These are phyloP conservation scores for Phytophthora gonapodyides DNA, from an alignment of 352 stramenopile species.

Conservation along the genomic window DNA sequence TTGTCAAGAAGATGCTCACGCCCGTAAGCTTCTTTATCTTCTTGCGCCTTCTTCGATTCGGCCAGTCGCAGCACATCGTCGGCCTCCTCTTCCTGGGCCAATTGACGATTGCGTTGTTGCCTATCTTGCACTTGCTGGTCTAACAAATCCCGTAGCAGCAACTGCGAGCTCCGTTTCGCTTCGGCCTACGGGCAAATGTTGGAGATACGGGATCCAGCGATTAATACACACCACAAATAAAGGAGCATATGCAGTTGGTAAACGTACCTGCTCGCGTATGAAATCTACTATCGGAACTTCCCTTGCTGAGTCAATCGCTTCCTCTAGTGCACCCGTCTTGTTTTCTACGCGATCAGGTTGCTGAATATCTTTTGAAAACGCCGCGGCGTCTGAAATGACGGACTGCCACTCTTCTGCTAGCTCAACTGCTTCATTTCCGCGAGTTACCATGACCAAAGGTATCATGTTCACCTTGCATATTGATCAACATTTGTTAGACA, in stretches of 20 bases:
- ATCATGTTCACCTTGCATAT: slow-evolving; percentile 24
- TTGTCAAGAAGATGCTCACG: slow-evolving; percentile 23
- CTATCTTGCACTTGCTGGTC: slow-evolving; percentile 37
- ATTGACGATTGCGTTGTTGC: slow-evolving; percentile 16
- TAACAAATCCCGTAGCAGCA: slow-evolving; percentile 28
- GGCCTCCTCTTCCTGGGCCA: slow-evolving; percentile 7
- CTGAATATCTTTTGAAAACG: neutral
- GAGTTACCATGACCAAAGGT: slow-evolving; percentile 19
- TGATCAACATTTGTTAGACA: slow-evolving; percentile 7
- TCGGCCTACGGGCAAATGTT: slow-evolving; percentile 17
- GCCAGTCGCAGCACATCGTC: slow-evolving; percentile 12
- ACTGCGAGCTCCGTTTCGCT: slow-evolving; percentile 27
- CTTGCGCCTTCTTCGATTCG: slow-evolving; percentile 10
- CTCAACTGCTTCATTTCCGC: slow-evolving; percentile 21
- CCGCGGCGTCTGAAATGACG: slow-evolving; percentile 6
- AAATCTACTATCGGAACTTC: slow-evolving; percentile 3
- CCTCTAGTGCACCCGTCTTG: neutral
- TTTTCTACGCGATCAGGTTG: neutral
- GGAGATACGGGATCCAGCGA: slow-evolving; percentile 5
- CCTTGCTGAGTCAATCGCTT: slow-evolving; percentile 3
- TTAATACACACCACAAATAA: neutral
- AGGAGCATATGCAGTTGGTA: neutral
- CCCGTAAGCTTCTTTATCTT: slow-evolving; percentile 17
- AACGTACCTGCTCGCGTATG: slow-evolving; percentile 22
- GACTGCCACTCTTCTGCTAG: slow-evolving; percentile 31